Evolutionary conservation across 2,329 filamentous ascomycete genomes (phyloP).

Genomic region (Exophiala alcalophila): DNA sequence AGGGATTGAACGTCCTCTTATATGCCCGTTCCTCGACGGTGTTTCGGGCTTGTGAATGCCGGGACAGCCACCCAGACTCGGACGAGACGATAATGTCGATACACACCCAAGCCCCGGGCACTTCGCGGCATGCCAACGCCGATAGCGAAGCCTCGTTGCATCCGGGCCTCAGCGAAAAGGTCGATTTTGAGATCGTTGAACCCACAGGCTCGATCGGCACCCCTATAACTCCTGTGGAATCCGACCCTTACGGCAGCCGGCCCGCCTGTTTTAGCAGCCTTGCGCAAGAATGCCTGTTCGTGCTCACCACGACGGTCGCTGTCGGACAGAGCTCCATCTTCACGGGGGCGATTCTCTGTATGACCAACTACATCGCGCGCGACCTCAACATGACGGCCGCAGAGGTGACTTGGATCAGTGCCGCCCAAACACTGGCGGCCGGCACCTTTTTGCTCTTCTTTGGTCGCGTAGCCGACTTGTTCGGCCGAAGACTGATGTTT

Average conservation of each 20-base stretch:
- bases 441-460: conserved; percentile 66
- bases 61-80: too few species aligned
- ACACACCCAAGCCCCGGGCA: too few species aligned
- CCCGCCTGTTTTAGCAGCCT: conserved; percentile 62
- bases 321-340: conserved; percentile 62
- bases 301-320: conserved; percentile 64
- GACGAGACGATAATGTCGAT: too few species aligned
- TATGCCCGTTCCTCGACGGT: too few species aligned
- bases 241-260: conserved; percentile 34
- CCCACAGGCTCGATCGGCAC: conserved; percentile 15
- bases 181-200: conserved; percentile 17
- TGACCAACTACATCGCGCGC: conserved; percentile 58
- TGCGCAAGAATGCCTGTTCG: conserved; percentile 62
- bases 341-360: conserved; percentile 58
- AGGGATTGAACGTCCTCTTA: too few species aligned
- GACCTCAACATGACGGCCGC: conserved; percentile 63
- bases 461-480: conserved; percentile 63
- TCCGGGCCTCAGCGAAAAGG: too few species aligned
- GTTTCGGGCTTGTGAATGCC: too few species aligned
- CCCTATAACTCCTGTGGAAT: conserved; percentile 13
- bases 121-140: too few species aligned
- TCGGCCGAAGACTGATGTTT: conserved; percentile 62
- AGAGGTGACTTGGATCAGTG: conserved; percentile 66
- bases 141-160: conserved; percentile 4
- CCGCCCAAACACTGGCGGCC: conserved; percentile 59